A percentile compares a stretch with the other conserved stretches of the same genome.
Evolutionary conservation across 768 basidiomycete species (phyloP).

Genomic region (Suillus cothurnatus): DNA sequence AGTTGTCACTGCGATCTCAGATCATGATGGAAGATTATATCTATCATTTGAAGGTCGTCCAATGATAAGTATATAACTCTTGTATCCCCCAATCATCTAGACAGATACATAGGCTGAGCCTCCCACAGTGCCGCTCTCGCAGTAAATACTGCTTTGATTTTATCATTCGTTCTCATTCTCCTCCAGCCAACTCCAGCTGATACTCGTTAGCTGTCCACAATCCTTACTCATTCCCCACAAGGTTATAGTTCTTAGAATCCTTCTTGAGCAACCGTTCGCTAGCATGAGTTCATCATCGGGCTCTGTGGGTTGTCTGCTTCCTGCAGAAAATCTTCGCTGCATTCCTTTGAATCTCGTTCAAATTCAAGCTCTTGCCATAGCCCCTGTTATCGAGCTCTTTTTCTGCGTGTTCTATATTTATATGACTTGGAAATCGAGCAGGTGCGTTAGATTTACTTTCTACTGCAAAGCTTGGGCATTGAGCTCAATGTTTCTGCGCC

Average conservation of each 20-base stretch:
- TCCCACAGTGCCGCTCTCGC: slow-evolving; percentile 24
- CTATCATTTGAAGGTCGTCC: background rate
- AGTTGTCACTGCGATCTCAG: background rate
- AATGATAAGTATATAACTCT: slow-evolving; percentile 12
- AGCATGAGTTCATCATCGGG: slow-evolving; percentile 46
- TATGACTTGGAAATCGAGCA: slow-evolving; percentile 47
- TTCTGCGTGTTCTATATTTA: slow-evolving; percentile 56
- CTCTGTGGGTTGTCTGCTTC: slow-evolving; percentile 64
- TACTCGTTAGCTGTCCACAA: slow-evolving; percentile 14
- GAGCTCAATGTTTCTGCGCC: background rate
- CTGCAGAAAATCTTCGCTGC: slow-evolving; percentile 73
- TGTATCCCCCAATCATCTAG: slow-evolving; percentile 30
- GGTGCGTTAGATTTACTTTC: slow-evolving; percentile 40
- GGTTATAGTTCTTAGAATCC: slow-evolving; percentile 39
- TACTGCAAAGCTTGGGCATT: background rate
- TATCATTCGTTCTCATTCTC: slow-evolving; percentile 38
- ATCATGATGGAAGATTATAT: background rate
- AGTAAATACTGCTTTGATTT: slow-evolving; percentile 47
- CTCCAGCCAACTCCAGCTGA: slow-evolving; percentile 24
- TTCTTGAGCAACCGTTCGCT: slow-evolving; percentile 6
- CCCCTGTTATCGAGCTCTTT: slow-evolving; percentile 63
- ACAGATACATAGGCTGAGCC: slow-evolving; percentile 16
- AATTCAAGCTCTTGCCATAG: slow-evolving; percentile 56
- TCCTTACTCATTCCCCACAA: slow-evolving; percentile 26
- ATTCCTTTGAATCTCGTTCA: slow-evolving; percentile 49